Evolutionary conservation across 495 filamentous ascomycete genomes (phyloP).

Genomic region (Niebla homalea): DNA sequence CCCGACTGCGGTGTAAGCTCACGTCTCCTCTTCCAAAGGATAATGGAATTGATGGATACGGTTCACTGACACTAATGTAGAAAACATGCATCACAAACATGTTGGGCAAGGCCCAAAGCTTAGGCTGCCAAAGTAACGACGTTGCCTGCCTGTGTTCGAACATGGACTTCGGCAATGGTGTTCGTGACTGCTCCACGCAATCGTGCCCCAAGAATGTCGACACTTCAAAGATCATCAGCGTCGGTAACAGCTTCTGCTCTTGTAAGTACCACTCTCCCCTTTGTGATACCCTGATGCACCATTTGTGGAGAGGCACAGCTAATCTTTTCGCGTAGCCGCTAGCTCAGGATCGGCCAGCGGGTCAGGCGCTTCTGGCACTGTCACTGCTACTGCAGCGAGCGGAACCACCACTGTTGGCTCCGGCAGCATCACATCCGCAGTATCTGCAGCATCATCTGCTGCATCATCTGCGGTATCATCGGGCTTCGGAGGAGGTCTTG

Average conservation of each 20-base stretch:
- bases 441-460: constrained; percentile 15
- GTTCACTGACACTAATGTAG: constrained; percentile 32
- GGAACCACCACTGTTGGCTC: constrained; percentile 23
- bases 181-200: constrained; percentile 64
- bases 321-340: constrained; percentile 6
- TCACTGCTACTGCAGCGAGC: constrained; percentile 15
- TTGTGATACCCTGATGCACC: constrained; percentile 15
- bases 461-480: constrained; percentile 3
- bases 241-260: constrained; percentile 17
- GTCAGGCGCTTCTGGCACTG: constrained; percentile 14
- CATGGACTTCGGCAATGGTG: constrained; percentile 54
- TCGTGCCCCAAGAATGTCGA: constrained; percentile 35
- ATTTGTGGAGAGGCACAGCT: constrained; percentile 6
- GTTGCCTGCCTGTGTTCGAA: constrained; percentile 57
- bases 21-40: background rate
- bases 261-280: constrained; percentile 18
- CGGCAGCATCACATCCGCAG: constrained; percentile 21
- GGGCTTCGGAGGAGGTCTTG: background rate
- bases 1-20: constrained; percentile 15
- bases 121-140: constrained; percentile 43
- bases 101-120: constrained; percentile 41
- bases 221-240: constrained; percentile 7
- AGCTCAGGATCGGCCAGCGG: constrained; percentile 4
- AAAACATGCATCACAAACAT: constrained; percentile 62
- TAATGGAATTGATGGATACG: constrained; percentile 33